Conservation (phyloP, 78 protist species). For the Chrysochromulina tobinii region DNA sequence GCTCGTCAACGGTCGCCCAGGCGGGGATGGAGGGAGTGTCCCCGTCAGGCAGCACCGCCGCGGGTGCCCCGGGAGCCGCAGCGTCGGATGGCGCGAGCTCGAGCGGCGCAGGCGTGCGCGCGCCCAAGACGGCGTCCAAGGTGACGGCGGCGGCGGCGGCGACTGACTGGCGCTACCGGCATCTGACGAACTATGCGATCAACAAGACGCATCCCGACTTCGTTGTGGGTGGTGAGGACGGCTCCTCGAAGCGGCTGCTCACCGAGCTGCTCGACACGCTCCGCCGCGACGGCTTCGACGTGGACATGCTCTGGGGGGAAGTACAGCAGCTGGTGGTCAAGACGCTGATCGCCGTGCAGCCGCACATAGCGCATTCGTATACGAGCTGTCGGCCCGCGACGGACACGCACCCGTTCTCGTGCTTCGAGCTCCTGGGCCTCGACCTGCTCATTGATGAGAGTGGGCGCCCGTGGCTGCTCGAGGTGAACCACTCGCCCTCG, state of each 20-base stretch:
- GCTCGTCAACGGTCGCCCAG: too few species aligned
- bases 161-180: slow-evolving; percentile 21
- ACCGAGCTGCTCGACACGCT: not conserved
- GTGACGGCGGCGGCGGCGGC: too few species aligned
- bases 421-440: slow-evolving; percentile 72
- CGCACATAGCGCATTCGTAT: slow-evolving; percentile 12
- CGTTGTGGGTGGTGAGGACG: not conserved
- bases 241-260: not conserved
- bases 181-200: slow-evolving; percentile 81
- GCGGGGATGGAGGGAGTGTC: too few species aligned
- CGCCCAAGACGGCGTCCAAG: too few species aligned
- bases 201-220: slow-evolving; percentile 50
- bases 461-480: too few species aligned
- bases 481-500: too few species aligned
- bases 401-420: slow-evolving; percentile 1
- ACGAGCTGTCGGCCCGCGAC: not conserved
- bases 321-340: slow-evolving; percentile 39
- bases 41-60: too few species aligned
- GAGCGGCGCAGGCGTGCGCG: too few species aligned
- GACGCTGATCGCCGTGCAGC: slow-evolving; percentile 57
- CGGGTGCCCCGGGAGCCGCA: not conserved
- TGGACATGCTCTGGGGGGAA: not conserved
- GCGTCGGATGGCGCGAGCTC: not conserved
- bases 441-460: slow-evolving; percentile 72
- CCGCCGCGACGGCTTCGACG: not conserved